Conservation (phyloP, 345 rosid genomes). For the Rhizophora mangle region DNA sequence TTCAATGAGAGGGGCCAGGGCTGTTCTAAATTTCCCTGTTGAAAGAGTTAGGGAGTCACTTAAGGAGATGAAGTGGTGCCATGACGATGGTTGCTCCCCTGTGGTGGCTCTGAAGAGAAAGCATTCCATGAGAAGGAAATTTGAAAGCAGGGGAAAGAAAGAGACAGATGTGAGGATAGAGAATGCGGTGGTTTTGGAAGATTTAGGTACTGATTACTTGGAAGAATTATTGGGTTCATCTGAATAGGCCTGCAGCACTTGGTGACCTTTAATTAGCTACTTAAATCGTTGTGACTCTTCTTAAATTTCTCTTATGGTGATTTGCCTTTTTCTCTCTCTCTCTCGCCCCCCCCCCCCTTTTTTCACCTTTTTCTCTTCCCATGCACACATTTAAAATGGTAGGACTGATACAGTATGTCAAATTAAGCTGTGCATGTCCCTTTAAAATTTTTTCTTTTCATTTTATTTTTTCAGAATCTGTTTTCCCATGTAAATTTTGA, state of each 20-base stretch:
- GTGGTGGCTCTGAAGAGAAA: constrained; percentile 81
- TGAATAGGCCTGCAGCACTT: constrained; percentile 12
- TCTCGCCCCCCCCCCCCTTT: neutral
- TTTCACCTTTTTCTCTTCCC: neutral
- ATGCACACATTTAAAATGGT: neutral
- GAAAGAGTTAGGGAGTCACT: constrained; percentile 71
- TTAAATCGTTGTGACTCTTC: neutral
- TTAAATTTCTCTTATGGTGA: neutral
- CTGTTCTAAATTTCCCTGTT: constrained; percentile 57
- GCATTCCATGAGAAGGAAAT: constrained; percentile 67
- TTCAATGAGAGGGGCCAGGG: constrained; percentile 58
- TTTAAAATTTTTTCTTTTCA: neutral
- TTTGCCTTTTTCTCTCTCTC: too few species aligned
- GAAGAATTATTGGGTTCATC: constrained; percentile 58
- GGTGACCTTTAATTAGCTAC: neutral
- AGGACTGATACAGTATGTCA: neutral
- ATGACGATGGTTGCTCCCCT: constrained; percentile 63
- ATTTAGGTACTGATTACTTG: constrained; percentile 69
- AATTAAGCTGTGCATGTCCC: neutral
- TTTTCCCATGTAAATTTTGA: neutral
- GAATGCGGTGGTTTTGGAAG: constrained; percentile 66
- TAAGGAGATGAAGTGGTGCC: constrained; percentile 44
- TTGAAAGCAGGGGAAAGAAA: constrained; percentile 36
- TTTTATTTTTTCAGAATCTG: neutral
- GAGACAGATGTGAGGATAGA: constrained; percentile 37